A percentile compares a stretch with the other conserved stretches of the same genome.
Evolutionary conservation across 768 basidiomycete genomes (phyloP).

Genomic region (Boletus tomentosulus): DNA sequence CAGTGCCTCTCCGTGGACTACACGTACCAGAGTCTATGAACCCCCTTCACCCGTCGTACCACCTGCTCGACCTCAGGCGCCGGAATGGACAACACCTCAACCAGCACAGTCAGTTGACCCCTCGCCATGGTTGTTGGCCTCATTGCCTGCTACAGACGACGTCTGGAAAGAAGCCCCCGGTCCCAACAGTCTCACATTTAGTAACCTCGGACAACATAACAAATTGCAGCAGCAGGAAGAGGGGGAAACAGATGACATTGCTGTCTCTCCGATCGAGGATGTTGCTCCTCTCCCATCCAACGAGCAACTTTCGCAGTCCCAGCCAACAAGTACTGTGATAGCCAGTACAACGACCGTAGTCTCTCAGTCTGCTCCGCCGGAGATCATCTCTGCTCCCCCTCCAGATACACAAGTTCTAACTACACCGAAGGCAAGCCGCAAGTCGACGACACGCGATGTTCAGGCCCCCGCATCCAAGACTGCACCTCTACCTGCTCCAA

Average conservation of each 20-base stretch:
- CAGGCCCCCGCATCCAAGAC: slow-evolving; percentile 21
- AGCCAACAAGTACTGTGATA: slow-evolving; percentile 9
- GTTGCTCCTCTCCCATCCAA: slow-evolving; percentile 12
- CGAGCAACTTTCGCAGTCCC: slow-evolving; percentile 12
- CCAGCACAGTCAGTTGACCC: slow-evolving; percentile 32
- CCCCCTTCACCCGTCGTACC: slow-evolving; percentile 21
- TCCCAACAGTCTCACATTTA: slow-evolving; percentile 51
- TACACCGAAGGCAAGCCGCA: slow-evolving; percentile 24
- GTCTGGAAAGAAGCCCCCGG: slow-evolving; percentile 43
- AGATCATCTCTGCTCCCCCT: slow-evolving; percentile 9
- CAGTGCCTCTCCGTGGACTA: slow-evolving; percentile 22
- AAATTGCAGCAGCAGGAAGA: slow-evolving; percentile 44
- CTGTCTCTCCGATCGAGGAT: slow-evolving; percentile 18
- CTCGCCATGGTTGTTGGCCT: slow-evolving; percentile 54
- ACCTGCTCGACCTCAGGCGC: slow-evolving; percentile 21
- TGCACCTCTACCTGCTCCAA: slow-evolving; percentile 5
- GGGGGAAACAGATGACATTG: slow-evolving; percentile 12
- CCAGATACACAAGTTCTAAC: slow-evolving; percentile 19
- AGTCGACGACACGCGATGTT: slow-evolving; percentile 24
- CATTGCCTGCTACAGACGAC: slow-evolving; percentile 43
- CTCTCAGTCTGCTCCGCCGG: slow-evolving; percentile 9
- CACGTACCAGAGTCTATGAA: slow-evolving; percentile 18
- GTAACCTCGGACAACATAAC: slow-evolving; percentile 58
- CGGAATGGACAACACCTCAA: slow-evolving; percentile 37
- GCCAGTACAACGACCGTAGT: background rate